Conservation (phyloP, 352 stramenopile species). For the Aphanomyces euteiches region DNA sequence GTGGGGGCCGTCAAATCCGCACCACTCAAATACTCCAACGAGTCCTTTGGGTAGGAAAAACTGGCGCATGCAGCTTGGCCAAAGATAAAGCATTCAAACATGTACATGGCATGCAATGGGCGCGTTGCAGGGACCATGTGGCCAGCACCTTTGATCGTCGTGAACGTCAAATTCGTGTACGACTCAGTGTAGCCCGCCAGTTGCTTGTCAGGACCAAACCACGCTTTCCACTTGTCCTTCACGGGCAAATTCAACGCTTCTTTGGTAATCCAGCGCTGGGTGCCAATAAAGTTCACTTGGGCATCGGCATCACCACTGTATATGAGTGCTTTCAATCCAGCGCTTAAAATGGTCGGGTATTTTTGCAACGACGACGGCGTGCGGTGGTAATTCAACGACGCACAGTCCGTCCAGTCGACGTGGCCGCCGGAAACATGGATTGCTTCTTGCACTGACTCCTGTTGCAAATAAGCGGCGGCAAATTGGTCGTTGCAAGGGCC, state of each 20-base stretch:
- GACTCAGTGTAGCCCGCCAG: conserved; percentile 85
- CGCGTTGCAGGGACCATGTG: conserved; percentile 74
- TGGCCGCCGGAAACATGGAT: conserved; percentile 19
- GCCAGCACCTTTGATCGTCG: conserved; percentile 88
- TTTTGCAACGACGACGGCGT: conserved; percentile 55
- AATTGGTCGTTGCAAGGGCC: conserved; percentile 1
- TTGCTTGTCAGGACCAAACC: conserved; percentile 72
- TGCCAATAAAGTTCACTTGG: conserved; percentile 73
- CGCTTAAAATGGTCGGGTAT: conserved; percentile 59
- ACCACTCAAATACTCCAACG: conserved; percentile 36
- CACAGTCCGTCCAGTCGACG: conserved; percentile 67
- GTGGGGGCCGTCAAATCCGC: neutral
- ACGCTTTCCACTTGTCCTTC: conserved; percentile 59
- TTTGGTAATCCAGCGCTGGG: conserved; percentile 63
- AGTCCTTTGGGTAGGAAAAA: conserved; percentile 50
- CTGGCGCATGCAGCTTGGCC: conserved; percentile 37
- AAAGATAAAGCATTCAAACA: conserved; percentile 30
- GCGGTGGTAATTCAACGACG: conserved; percentile 51
- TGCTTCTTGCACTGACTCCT: neutral
- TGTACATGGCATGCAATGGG: conserved; percentile 27
- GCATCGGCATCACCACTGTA: conserved; percentile 76
- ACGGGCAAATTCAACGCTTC: conserved; percentile 63
- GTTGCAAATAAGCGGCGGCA: neutral
- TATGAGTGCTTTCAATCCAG: conserved; percentile 53
- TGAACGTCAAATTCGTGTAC: conserved; percentile 81